Evolutionary conservation across 495 filamentous ascomycete genomes (phyloP).

Genomic region (Clohesyomyces aquaticus): DNA sequence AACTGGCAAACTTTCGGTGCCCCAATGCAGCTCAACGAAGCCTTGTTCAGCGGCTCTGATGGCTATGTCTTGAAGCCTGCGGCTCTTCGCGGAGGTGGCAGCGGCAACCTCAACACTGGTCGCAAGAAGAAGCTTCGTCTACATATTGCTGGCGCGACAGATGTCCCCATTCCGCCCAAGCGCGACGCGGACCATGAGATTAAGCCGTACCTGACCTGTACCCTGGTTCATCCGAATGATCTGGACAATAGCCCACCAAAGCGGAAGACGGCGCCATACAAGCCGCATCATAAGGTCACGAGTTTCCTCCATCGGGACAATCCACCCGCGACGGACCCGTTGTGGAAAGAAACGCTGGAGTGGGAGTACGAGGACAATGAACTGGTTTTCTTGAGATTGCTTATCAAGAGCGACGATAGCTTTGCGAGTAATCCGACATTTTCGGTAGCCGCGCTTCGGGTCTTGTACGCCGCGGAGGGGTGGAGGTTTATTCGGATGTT

Average conservation of each 20-base stretch:
- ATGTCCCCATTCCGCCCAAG: conserved; percentile 51
- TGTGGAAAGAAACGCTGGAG: conserved; percentile 58
- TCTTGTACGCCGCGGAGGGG: conserved; percentile 53
- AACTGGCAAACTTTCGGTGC: conserved; percentile 63
- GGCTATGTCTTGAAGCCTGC: conserved; percentile 61
- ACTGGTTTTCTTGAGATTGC: conserved; percentile 55
- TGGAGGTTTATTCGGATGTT: conserved; percentile 60
- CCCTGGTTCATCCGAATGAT: conserved; percentile 53
- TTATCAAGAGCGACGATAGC: conserved; percentile 59
- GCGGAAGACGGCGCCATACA: conserved; percentile 56
- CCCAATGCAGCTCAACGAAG: conserved; percentile 60
- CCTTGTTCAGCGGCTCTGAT: conserved; percentile 56
- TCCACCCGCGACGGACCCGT: conserved; percentile 51
- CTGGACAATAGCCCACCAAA: conserved; percentile 49
- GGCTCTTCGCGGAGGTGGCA: conserved; percentile 53
- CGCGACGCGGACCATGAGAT: conserved; percentile 44
- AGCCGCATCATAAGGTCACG: conserved; percentile 51
- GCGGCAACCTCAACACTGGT: conserved; percentile 46
- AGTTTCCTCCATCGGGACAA: conserved; percentile 51
- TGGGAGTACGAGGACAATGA: conserved; percentile 62
- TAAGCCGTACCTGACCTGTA: conserved; percentile 59
- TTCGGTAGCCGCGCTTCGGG: conserved; percentile 53
- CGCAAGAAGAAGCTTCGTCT: conserved; percentile 49
- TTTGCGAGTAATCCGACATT: conserved; percentile 56
- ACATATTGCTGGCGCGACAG: conserved; percentile 55